Evolutionary conservation across 208 protist genomes (phyloP).

Genomic region (Trypanosoma scelopori): DNA sequence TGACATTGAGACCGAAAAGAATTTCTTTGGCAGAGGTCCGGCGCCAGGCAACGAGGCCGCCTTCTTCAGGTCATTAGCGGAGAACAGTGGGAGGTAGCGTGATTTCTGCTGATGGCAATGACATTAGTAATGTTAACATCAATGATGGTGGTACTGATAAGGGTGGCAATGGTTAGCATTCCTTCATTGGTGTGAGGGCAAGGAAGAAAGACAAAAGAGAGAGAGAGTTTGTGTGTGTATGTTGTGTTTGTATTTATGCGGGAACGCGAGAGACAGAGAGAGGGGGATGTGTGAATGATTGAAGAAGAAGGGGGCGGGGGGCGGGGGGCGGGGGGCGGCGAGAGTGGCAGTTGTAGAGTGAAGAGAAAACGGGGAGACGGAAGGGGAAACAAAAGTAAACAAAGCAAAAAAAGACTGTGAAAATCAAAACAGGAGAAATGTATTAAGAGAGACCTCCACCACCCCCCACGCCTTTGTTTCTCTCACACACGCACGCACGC

Average conservation of each 20-base stretch:
- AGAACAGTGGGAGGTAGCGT: conserved; percentile 5
- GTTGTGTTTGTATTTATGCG: conserved; percentile 1
- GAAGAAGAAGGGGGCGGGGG: no score
- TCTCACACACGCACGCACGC: no score
- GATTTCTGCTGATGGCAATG: not conserved
- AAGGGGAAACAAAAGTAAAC: no score
- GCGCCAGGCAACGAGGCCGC: conserved; percentile 78
- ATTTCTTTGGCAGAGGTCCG: conserved; percentile 80
- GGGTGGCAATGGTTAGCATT: not conserved
- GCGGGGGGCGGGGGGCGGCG: no score
- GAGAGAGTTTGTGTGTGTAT: not conserved
- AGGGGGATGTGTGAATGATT: no score
- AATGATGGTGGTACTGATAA: not conserved
- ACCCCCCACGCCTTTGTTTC: no score
- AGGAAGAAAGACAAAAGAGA: not conserved
- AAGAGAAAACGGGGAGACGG: no score
- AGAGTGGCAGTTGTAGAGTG: no score
- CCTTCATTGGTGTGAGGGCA: no score
- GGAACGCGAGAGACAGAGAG: not conserved
- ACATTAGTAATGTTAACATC: not conserved
- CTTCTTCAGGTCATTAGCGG: conserved; percentile 75
- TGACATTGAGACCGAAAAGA: conserved; percentile 78
- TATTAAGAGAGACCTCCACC: no score
- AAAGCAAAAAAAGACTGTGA: no score
- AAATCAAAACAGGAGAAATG: no score